Percentiles rank a stretch among this genome's conserved stretches.
phyloP scores from a whole-genome alignment of 306 rosid species.

The Castanea mollissima region DNA sequence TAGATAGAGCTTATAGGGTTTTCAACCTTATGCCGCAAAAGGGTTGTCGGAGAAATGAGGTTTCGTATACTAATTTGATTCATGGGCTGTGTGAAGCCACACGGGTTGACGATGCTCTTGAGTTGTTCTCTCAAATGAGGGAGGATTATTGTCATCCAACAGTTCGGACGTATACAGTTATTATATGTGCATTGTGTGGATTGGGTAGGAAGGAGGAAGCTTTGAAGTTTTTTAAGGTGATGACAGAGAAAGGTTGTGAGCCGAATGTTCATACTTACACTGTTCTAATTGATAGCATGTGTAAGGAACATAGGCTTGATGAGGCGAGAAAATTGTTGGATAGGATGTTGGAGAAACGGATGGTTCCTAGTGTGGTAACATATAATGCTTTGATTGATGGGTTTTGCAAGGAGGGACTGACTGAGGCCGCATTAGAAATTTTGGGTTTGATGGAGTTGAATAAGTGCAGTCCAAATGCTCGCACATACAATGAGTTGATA shows the following conservation, averaged over 20 bases:
- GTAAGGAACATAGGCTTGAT: slow-evolving; percentile 52
- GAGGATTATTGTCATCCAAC: slow-evolving; percentile 61
- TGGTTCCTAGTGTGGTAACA: slow-evolving; percentile 53
- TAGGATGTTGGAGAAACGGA: slow-evolving; percentile 57
- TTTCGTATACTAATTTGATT: slow-evolving; percentile 53
- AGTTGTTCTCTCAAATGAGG: slow-evolving; percentile 56
- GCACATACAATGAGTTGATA: slow-evolving; percentile 72
- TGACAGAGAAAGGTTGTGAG: slow-evolving; percentile 56
- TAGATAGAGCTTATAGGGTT: slow-evolving; percentile 45
- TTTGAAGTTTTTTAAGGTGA: slow-evolving; percentile 44
- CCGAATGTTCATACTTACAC: slow-evolving; percentile 75
- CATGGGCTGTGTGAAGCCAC: slow-evolving; percentile 69
- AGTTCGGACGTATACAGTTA: slow-evolving; percentile 53
- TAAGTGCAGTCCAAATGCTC: slow-evolving; percentile 55
- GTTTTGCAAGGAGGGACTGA: slow-evolving; percentile 59
- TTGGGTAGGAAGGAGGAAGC: slow-evolving; percentile 59
- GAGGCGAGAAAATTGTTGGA: slow-evolving; percentile 48
- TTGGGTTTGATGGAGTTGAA: slow-evolving; percentile 61
- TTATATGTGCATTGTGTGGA: slow-evolving; percentile 48
- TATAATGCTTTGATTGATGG: slow-evolving; percentile 78
- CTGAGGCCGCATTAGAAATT: slow-evolving; percentile 53
- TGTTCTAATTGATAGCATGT: slow-evolving; percentile 55
- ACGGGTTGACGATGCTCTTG: slow-evolving; percentile 45
- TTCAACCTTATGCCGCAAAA: slow-evolving; percentile 50
- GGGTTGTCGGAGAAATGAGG: slow-evolving; percentile 60